These are phyloP conservation scores for Zasmidium cellare DNA, from an alignment of 2,329 filamentous ascomycete genomes.

Conservation along the genomic window DNA sequence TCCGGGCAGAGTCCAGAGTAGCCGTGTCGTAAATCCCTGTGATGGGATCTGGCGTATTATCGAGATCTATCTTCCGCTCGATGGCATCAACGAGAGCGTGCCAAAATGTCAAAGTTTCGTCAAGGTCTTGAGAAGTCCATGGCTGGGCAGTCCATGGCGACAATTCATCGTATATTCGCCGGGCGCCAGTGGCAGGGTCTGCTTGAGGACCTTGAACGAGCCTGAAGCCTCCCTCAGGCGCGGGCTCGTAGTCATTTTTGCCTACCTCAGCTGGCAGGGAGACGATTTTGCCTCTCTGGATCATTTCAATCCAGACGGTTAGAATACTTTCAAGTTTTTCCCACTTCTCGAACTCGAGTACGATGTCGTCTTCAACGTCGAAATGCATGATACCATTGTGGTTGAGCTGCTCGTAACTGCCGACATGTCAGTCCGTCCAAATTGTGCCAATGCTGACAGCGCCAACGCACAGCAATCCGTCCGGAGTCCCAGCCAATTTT, in stretches of 20 bases:
- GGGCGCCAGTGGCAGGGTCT: background rate
- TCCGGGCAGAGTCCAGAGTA: background rate
- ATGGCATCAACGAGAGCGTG: slow-evolving; percentile 7
- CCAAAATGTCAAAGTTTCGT: slow-evolving; percentile 11
- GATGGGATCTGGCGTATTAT: background rate
- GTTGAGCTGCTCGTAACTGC: slow-evolving; percentile 10
- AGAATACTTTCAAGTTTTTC: slow-evolving; percentile 16
- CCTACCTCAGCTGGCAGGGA: slow-evolving; percentile 6
- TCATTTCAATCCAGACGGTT: slow-evolving; percentile 20
- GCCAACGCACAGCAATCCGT: slow-evolving; percentile 17
- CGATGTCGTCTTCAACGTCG: slow-evolving; percentile 9
- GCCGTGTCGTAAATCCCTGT: slow-evolving; percentile 5
- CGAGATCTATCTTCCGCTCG: background rate
- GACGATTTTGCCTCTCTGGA: slow-evolving; percentile 11
- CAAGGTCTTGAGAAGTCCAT: slow-evolving; percentile 12
- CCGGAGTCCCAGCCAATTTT: slow-evolving; percentile 7
- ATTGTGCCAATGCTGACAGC: background rate
- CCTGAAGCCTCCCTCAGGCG: background rate
- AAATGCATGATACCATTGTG: slow-evolving; percentile 17
- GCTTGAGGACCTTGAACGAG: background rate
- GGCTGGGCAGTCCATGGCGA: slow-evolving; percentile 11
- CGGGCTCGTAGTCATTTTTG: slow-evolving; percentile 3
- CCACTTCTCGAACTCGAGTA: slow-evolving; percentile 2
- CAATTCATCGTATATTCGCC: background rate
- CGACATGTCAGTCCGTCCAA: background rate